phyloP scores from a whole-genome alignment of 2,329 filamentous ascomycete species.

The Penicillium olsonii region DNA sequence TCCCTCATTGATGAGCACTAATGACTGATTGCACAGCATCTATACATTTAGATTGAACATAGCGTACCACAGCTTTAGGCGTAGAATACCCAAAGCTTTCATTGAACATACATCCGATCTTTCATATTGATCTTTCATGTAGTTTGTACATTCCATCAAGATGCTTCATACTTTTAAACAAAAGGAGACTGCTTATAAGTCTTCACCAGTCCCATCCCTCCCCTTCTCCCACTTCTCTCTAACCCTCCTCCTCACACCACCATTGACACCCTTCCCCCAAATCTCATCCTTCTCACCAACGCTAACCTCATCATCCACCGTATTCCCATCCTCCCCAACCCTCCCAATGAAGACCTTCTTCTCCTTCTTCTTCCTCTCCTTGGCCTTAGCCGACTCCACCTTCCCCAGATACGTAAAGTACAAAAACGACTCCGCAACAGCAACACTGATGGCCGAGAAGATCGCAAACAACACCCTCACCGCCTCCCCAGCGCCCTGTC shows the following conservation, averaged over 20 bases:
- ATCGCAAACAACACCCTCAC: constrained; percentile 44
- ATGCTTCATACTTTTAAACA: no score
- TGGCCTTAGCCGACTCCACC: constrained; percentile 39
- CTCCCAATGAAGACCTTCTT: constrained; percentile 29
- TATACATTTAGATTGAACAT: constrained; percentile 30
- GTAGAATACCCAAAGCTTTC: constrained; percentile 18
- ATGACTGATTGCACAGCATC: constrained; percentile 25
- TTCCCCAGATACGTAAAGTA: constrained; percentile 51
- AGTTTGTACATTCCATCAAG: neutral
- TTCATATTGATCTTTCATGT: neutral
- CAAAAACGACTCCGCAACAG: constrained; percentile 49
- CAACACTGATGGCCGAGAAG: constrained; percentile 44
- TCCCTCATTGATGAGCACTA: constrained; percentile 24
- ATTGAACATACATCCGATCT: neutral
- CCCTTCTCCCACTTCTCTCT: constrained; percentile 28
- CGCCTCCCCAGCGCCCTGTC: constrained; percentile 31
- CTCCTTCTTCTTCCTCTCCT: constrained; percentile 42
- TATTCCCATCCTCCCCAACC: constrained; percentile 1
- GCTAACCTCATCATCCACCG: neutral
- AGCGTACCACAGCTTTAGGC: constrained; percentile 23
- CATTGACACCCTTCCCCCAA: constrained; percentile 26
- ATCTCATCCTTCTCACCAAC: constrained; percentile 22
- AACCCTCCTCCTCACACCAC: constrained; percentile 22
- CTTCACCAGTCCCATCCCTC: constrained; percentile 13
- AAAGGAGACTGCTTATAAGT: neutral